Base-by-base conservation (phyloP, 2,329 filamentous ascomycete species). In the Coniochaeta sp. region DNA sequence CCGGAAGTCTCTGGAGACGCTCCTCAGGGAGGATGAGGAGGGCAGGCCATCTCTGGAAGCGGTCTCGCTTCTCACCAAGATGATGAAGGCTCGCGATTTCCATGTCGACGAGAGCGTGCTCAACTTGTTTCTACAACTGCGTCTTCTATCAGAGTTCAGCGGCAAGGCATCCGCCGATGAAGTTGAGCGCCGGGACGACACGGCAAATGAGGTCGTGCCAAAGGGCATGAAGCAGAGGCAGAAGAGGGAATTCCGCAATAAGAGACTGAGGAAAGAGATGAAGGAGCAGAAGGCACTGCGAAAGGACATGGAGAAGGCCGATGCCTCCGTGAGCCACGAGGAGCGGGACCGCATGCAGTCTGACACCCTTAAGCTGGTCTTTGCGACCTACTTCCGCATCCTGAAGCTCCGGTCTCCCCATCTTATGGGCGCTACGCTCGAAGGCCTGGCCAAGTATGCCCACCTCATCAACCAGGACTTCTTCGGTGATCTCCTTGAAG, bases 381-480 rank as follows among this genome's bases (percentile, higher is more conserved):
- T 99, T 65, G 89, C 89, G 14, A 87, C 85, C 2, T 99, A 99
- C 72, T 97, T 99, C 70, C 86, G 91, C 50, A 92, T 97, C 51
- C 74, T 99, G 40, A 97, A 97, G 72, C 77, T 84, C 51, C 83
- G 91, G 24, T 79, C 83, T 22, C 85, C 89, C 13, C 83, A 87
- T 58, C 81, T 99, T 16, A 97, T 96, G 89, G 94, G 94, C n/a
- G 91, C 92, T 13, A 91, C 96, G 0, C 79, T 99, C 5, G 94
- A 97, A 72, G 94, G 94, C 26, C 74, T 99, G 20, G 91, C 92
- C 49, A 91, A 91, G 65, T 99, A 95, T 65, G 86, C 91, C 3
- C 94, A 96, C 66, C 79, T 99, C 54, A 99, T 99, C 77, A 99
- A 99, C 72, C 91, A 99, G 65, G 90, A 99, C 65, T 97, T 99